Evolutionary conservation across 495 filamentous ascomycete genomes (phyloP), one percentile per base, ranked within the genome.

Genomic region (Trichodelitschia bisporula): DNA sequence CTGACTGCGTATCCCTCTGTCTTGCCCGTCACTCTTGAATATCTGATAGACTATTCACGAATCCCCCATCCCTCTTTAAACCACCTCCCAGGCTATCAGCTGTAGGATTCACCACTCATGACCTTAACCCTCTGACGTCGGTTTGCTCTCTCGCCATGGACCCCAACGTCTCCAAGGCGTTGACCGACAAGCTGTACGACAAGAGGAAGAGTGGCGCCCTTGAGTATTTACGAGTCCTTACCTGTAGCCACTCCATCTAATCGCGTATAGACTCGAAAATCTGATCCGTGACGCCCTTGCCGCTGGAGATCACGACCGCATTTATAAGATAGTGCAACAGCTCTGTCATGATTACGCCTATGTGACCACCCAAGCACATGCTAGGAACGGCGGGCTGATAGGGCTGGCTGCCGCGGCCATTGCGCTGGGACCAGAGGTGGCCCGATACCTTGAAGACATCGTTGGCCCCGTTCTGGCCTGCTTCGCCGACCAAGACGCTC

Each of bases 181-280:
- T 99, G 48, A 90, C 82, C 46, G 89, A 99, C 53, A 95, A 92
- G 66, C 70, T 93, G 38, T 99, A 99, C 46, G 89, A 99, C 37
- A 86, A 82, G 56, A 68, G 89, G 45, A 95, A 95, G 51, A 70
- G 79, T 41, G 89, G 89, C 26, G 89, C 89, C 39, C 64, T 99
- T 19, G 89, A 99, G 89, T 95, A 70, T 44, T 80, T 58, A 31
- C 21, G n/a, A 6, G 6, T 24, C n/a, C 21, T 24, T 24, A 6
- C 21, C n/a, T 13, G 19, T 8, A 6, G 14, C 3, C 16, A 19
- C 11, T 34, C 2, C 4, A 14, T 14, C 15, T 2, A 28, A 8
- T 28, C 4, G 30, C 18, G 13, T 26, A 32, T 42, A 91, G 80
- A 41, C 66, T 99, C 32, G 89, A 99, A 51, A 72, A 72, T 37